Evolutionary conservation across 169 alveolate genomes (phyloP).

Genomic region (Cryptosporidium ryanae): DNA sequence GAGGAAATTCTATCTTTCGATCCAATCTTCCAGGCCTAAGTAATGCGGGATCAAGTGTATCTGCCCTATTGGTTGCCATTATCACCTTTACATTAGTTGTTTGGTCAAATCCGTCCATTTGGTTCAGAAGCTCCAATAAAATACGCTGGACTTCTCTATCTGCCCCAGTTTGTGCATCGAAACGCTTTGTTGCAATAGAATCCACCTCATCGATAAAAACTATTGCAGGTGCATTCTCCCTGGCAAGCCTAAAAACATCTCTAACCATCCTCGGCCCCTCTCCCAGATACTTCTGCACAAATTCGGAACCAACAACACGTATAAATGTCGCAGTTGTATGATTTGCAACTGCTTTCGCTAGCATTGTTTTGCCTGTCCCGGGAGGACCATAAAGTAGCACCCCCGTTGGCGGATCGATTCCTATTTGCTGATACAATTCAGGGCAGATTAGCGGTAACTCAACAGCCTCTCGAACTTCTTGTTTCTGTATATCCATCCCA

Average conservation of each 20-base stretch:
- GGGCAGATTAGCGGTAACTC: slow-evolving; percentile 99
- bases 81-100: slow-evolving; percentile 96
- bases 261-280: slow-evolving; percentile 99
- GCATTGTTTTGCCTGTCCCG: slow-evolving; percentile 99
- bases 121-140: slow-evolving; percentile 94
- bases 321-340: slow-evolving; percentile 97
- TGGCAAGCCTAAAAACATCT: slow-evolving; percentile 97
- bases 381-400: slow-evolving; percentile 99
- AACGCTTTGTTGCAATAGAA: slow-evolving; percentile 97
- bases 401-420: slow-evolving; percentile 99
- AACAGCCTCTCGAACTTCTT: slow-evolving; percentile 98
- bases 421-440: slow-evolving; percentile 97
- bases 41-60: slow-evolving; percentile 98
- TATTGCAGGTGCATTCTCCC: slow-evolving; percentile 97
- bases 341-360: slow-evolving; percentile 99
- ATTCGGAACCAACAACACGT: slow-evolving; percentile 98
- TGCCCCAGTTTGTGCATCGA: slow-evolving; percentile 98
- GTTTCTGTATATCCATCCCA: slow-evolving; percentile 97
- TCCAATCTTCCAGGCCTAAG: slow-evolving; percentile 98
- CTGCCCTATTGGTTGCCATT: slow-evolving; percentile 99
- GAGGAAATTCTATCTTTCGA: slow-evolving; percentile 97
- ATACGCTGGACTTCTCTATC: slow-evolving; percentile 99
- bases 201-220: slow-evolving; percentile 99
- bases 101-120: slow-evolving; percentile 99
- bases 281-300: slow-evolving; percentile 98